phyloP scores from a whole-genome alignment of 1,284 basidiomycete species.

The Apiotrichum gracile region DNA sequence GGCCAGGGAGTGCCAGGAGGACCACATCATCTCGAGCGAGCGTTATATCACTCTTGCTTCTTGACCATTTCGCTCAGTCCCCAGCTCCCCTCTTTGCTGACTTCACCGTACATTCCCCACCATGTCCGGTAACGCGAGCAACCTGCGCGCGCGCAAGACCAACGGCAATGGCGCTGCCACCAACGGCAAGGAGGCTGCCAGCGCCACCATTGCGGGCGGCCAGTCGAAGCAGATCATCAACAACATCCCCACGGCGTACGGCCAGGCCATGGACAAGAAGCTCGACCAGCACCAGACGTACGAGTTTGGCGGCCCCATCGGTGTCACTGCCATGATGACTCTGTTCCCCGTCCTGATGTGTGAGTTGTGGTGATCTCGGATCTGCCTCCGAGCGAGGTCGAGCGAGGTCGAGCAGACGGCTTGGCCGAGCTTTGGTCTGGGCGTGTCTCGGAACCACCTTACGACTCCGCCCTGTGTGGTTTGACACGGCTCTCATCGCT shows the following conservation, averaged over 20 bases:
- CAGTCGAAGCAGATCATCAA: slow-evolving; percentile 18
- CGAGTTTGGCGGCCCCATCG: slow-evolving; percentile 93
- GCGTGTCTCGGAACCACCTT: too few species aligned
- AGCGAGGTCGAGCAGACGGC: too few species aligned
- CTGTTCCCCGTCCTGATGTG: slow-evolving; percentile 66
- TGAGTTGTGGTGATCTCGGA: slow-evolving; percentile 19
- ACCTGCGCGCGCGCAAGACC: slow-evolving; percentile 26
- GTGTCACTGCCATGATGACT: slow-evolving; percentile 88
- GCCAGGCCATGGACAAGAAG: slow-evolving; percentile 62
- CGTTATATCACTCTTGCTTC: neutral
- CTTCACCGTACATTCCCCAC: neutral
- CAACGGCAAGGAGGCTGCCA: slow-evolving; percentile 1
- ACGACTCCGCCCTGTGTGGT: too few species aligned
- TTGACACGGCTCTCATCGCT: neutral
- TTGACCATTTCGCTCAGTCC: neutral
- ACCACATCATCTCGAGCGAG: neutral
- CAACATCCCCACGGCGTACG: slow-evolving; percentile 55
- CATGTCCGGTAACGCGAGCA: slow-evolving; percentile 12
- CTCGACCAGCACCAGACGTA: slow-evolving; percentile 75
- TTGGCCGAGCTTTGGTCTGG: too few species aligned
- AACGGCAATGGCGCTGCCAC: neutral
- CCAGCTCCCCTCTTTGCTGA: neutral
- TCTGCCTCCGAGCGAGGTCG: too few species aligned
- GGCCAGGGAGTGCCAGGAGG: neutral
- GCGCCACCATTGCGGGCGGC: slow-evolving; percentile 1